Base-by-base conservation (phyloP, 2,329 filamentous ascomycete genomes). In the Trichoderma polysporum region DNA sequence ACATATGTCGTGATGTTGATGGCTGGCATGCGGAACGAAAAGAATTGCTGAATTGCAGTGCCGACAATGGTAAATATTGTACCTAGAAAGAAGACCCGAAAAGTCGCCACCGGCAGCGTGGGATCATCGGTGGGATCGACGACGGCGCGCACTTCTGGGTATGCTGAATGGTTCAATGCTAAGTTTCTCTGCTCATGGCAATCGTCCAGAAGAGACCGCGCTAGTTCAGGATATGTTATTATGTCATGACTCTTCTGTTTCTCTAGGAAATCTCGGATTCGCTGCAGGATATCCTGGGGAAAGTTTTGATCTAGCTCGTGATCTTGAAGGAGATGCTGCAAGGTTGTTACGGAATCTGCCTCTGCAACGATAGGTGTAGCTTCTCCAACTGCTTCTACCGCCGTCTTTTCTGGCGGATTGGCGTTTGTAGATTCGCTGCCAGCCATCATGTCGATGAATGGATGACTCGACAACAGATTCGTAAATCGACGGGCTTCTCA, bases 241-340 rank as follows among this genome's bases (percentile, higher is more conserved):
- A n/a, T 9, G 8, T 17, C 50, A 31, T 53, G 27, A 25, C 27
- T 19, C 3, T 2, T 57, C 5, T 33, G 19, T 15, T 59, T 67
- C 67, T 74, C 70, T 13, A 83, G 73, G 63, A 83, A 83, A 15
- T 72, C 71, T 22, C 76, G 73, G n/a, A 83, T 79, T 17, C 76
- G 77, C 12, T 79, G 71, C 25, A 84, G 73, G 39, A 82, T 75
- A 6, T 74, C 68, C 29, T 76, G 73, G 0, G 81, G 80, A 63
- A 84, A 84, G 73, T 84, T 84, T 37, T 81, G 82, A 62, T 84
- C 82, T 31, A 78, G 74, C 47, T 80, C 76, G 69, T 84, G 79
- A 25, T 82, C 78, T 9, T 75, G 70, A 19, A 83, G 69, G 8
- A 83, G 70, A 6, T 13, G 47, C 47, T 68, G 25, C 2, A 75